Evolutionary conservation across 495 filamentous ascomycete species (phyloP), one percentile per base, ranked within the genome.

Genomic region (Hypoxylon fuscum): DNA sequence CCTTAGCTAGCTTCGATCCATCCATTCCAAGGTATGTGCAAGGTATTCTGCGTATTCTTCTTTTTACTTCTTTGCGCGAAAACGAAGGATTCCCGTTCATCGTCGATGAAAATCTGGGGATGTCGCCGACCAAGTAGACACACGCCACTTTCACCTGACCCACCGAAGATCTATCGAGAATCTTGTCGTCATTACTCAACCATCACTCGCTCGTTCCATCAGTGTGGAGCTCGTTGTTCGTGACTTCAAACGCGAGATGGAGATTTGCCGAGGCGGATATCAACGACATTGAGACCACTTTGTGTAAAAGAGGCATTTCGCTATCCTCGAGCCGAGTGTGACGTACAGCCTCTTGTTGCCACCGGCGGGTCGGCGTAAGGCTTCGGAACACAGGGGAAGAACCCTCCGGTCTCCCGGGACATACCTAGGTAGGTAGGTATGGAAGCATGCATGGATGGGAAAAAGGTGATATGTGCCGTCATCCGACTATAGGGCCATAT

Each of bases 91-190:
- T 47, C 46, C 18, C 38, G 29, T 53, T 48, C 42, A 46, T 58
- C 37, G 34, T 62, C 20, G 50, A 50, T 55, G 50, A 25, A 44
- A 57, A 62, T 44, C 35, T 34, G 47, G 46, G 60, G 23, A n/a
- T 14, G 42, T 23, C 49, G 12, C 18, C 29, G 34, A 25, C 17
- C 32, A 55, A 22, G 45, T 23, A 52, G 5, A 20, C 38, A 50
- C 25, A 57, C 52, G 47, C 46, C 18, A 57, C 53, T 57, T 41
- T 18, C 52, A 25, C 41, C 42, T 52, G 53, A 63, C 51, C 51
- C 53, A 31, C 34, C 23, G 21, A 34, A 20, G 41, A 44, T 41
- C 32, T n/a, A 37, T n/a, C 14, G 8, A 52, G 18, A 46, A 29
- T 41, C 8, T 52, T 53, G 34, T 42, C 46, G 46, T 53, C 46